Base-by-base conservation (phyloP, 805 yeast genomes). In the Zygosaccharomyces bisporus region DNA sequence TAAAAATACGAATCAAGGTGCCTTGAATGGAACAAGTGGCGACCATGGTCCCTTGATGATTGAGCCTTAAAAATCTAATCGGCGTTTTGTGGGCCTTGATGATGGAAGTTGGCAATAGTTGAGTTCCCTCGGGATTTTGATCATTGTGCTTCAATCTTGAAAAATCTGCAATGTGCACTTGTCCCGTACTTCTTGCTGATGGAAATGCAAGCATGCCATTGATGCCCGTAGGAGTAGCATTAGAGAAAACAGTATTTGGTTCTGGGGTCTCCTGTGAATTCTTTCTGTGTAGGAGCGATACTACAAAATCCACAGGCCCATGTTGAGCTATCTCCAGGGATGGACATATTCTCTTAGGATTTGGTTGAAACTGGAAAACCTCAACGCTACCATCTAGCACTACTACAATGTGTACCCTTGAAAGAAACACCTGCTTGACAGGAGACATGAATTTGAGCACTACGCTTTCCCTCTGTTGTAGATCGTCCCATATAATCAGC, bases 1-100 rank as follows among this genome's bases (percentile, higher is more conserved):
- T 70, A 57, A 90, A 93, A 2, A 93, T 83, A 35, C 98, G 69
- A 2, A 91, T 79, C 17, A 93, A 80, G 0, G 98, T 93, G 1
- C 99, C 99, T 58, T 87, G 86, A 27, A 75, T 79, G 0, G 96
- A 86, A 4, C 96, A 88, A 0, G 97, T 86, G 0, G 97, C 96
- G 35, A 91, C 71, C 51, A 86, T 68, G 2, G 78, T 71, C 0
- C 97, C 97, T 56, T 86, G 90, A 24, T 72, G 71, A 40, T 88
- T 86, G 13, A 93, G 61, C 1, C 83, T 69, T 37, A 89, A 63
- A 1, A 80, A 74, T 2, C 89, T 84, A 34, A 91, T 61, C 1
- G 85, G 81, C 0, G 89, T 71, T 56, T 84, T 86, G 64, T 93
- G 98, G 1, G 96, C 96, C 57, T 83, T 86, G 3, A 91, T 77